phyloP scores from a whole-genome alignment of 1,139 yeast species.

The Blastobotrys proliferans region DNA sequence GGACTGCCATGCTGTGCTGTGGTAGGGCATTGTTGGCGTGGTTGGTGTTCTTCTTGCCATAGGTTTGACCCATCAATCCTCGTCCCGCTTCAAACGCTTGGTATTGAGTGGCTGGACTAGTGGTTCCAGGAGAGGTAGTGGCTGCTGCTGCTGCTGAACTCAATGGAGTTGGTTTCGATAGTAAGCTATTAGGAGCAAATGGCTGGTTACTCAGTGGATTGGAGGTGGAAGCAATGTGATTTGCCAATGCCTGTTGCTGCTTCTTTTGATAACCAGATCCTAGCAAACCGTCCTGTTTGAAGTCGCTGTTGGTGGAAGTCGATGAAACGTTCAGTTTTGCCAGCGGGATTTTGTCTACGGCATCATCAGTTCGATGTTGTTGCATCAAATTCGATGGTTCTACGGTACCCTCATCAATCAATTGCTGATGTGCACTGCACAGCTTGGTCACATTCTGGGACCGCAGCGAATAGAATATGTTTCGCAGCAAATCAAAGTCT shows the following conservation, averaged over 20 bases:
- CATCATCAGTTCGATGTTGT: not conserved
- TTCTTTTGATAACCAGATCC: constrained; percentile 11
- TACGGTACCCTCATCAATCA: not conserved
- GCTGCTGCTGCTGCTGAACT: constrained; percentile 5
- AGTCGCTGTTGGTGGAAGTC: not conserved
- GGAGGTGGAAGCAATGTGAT: not conserved
- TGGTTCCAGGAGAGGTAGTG: no score
- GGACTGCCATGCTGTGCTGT: constrained; percentile 12
- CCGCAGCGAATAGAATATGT: constrained; percentile 31
- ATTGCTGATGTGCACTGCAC: constrained; percentile 3
- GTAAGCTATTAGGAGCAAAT: constrained; percentile 19
- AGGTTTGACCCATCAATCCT: constrained; percentile 12
- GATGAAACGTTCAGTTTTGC: constrained; percentile 8
- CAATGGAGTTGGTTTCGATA: constrained; percentile 13
- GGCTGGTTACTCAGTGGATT: not conserved
- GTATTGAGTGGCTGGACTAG: no score
- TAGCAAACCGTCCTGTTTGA: constrained; percentile 14
- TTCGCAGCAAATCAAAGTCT: constrained; percentile 28
- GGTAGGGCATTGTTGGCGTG: not conserved
- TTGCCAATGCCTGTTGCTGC: no score
- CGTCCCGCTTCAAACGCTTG: constrained; percentile 12
- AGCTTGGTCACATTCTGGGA: constrained; percentile 20
- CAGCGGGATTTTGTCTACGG: constrained; percentile 11
- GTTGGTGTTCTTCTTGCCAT: not conserved
- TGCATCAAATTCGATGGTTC: not conserved